A percentile compares a stretch with the other conserved stretches of the same genome.
Conservation (phyloP, 1,284 basidiomycete genomes). For the Ganoderma sinense region DNA sequence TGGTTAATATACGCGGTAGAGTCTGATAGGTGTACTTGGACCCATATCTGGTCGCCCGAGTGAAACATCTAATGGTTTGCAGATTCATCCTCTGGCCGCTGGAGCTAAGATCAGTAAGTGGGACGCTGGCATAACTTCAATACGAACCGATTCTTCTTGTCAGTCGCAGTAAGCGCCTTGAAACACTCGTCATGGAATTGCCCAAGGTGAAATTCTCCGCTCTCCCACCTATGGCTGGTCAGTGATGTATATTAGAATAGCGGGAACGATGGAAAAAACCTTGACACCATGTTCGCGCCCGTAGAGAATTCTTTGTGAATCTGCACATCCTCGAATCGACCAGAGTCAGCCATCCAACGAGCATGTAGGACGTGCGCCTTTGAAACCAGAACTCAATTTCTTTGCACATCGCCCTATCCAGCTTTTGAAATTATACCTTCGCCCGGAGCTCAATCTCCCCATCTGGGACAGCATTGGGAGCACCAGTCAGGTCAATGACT, state of each 20-base stretch:
- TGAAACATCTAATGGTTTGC: slow-evolving; percentile 75
- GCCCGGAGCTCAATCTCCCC: slow-evolving; percentile 65
- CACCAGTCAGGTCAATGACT: slow-evolving; percentile 16
- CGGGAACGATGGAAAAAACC: slow-evolving; percentile 52
- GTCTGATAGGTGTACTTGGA: slow-evolving; percentile 98
- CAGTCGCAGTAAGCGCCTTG: slow-evolving; percentile 57
- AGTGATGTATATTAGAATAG: background rate
- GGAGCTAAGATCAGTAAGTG: slow-evolving; percentile 3
- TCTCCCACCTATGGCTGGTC: slow-evolving; percentile 75
- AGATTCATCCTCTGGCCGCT: slow-evolving; percentile 69
- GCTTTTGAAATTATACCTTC: slow-evolving; percentile 59
- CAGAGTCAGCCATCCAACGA: slow-evolving; percentile 93
- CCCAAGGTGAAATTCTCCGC: slow-evolving; percentile 86
- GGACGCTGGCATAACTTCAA: background rate
- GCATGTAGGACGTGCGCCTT: slow-evolving; percentile 91
- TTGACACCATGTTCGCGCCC: slow-evolving; percentile 61
- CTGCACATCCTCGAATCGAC: slow-evolving; percentile 77
- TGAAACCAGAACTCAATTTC: background rate
- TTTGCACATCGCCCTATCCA: background rate
- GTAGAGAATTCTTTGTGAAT: slow-evolving; percentile 69
- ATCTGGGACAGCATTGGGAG: slow-evolving; percentile 39
- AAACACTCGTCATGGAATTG: slow-evolving; percentile 86
- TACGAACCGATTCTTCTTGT: slow-evolving; percentile 60
- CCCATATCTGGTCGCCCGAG: slow-evolving; percentile 81
- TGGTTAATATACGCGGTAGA: slow-evolving; percentile 91